Percentiles rank a stretch among this genome's conserved stretches.
These are phyloP conservation scores for Oleoguttula mirabilis DNA, from an alignment of 495 filamentous ascomycete species.

Conservation along the genomic window DNA sequence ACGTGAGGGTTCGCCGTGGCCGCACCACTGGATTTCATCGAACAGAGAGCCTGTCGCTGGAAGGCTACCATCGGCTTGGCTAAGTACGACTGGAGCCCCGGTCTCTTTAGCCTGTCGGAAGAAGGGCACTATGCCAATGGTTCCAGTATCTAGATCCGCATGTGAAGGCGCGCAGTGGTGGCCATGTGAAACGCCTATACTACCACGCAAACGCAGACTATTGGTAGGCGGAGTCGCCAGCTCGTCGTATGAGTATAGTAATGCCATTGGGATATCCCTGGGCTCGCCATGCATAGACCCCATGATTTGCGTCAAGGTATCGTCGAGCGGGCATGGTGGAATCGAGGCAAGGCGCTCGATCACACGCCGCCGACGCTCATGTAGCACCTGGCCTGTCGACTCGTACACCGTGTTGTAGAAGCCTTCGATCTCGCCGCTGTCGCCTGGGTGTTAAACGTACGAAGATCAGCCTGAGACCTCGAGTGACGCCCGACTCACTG, in stretches of 20 bases:
- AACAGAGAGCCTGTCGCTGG: background rate
- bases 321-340: background rate
- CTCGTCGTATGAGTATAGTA: constrained; percentile 10
- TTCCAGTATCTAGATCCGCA: background rate
- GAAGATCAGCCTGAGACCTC: constrained; percentile 9
- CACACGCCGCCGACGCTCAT: constrained; percentile 20
- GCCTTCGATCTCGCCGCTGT: constrained; percentile 25
- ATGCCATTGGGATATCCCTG: constrained; percentile 4
- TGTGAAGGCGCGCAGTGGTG: background rate
- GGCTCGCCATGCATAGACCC: constrained; percentile 2
- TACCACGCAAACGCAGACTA: constrained; percentile 2
- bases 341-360: constrained; percentile 5
- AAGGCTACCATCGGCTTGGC: background rate
- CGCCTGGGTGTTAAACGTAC: constrained; percentile 23
- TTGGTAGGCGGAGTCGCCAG: background rate
- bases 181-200: constrained; percentile 4
- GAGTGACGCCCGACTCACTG: background rate
- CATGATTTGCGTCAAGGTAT: background rate
- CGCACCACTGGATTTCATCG: background rate
- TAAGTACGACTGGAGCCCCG: constrained; percentile 1
- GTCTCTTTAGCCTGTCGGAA: constrained; percentile 1
- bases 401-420: constrained; percentile 28
- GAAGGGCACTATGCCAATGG: background rate
- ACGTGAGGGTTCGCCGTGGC: constrained; percentile 1
- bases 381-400: constrained; percentile 25